Conservation (phyloP, 164 flowering plant species). For the Sextonia rubra region DNA sequence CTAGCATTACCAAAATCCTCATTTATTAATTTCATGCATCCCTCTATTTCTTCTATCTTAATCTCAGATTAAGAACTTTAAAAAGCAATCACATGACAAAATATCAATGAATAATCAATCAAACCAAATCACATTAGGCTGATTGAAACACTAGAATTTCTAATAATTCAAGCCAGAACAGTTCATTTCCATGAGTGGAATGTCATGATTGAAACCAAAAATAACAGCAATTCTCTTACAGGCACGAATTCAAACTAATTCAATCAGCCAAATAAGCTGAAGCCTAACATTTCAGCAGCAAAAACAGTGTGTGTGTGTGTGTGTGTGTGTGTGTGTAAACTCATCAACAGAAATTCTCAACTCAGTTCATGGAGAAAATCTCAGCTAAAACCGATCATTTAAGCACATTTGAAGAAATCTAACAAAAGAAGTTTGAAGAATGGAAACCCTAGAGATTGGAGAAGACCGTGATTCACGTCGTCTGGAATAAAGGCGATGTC, state of each 20-base stretch:
- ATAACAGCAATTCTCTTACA: background rate
- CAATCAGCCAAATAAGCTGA: background rate
- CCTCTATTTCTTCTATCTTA: too few species aligned
- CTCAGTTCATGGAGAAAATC: background rate
- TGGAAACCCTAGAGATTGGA: background rate
- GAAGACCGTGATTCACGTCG: slow-evolving; percentile 64
- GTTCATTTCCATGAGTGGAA: too few species aligned
- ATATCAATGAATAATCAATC: too few species aligned
- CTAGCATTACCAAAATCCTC: background rate
- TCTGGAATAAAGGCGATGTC: slow-evolving; percentile 97
- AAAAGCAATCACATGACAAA: too few species aligned
- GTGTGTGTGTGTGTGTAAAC: too few species aligned
- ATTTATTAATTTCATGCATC: too few species aligned
- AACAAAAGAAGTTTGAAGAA: background rate
- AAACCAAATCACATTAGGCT: too few species aligned
- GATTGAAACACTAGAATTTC: too few species aligned
- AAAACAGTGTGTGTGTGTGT: too few species aligned
- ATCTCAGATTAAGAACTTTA: too few species aligned
- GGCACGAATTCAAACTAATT: background rate
- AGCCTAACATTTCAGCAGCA: background rate
- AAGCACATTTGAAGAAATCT: background rate
- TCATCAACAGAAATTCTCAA: background rate
- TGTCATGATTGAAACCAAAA: background rate
- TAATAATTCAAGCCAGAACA: too few species aligned
- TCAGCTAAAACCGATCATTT: background rate